A percentile compares a stretch with the other conserved stretches of the same genome.
Conservation (phyloP, 2,329 filamentous ascomycete genomes). For the Aspergillus aculeatinus region DNA sequence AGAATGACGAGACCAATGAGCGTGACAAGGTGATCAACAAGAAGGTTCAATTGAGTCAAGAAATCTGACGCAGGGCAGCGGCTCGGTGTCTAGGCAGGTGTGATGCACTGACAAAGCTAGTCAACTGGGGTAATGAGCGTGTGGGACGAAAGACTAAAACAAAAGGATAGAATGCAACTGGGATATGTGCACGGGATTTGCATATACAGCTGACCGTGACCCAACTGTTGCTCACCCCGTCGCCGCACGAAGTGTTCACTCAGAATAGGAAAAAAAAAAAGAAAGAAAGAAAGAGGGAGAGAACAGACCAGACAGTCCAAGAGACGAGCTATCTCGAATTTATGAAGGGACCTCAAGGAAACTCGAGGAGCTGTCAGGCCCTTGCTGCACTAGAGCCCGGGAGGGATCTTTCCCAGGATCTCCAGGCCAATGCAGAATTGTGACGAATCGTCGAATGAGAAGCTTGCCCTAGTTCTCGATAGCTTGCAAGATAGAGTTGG, state of each 20-base stretch:
- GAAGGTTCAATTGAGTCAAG: neutral
- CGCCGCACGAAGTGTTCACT: neutral
- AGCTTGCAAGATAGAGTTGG: slow-evolving; percentile 25
- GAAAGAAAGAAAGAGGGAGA: neutral
- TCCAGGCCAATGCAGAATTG: slow-evolving; percentile 11
- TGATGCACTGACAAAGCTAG: neutral
- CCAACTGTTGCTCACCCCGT: neutral
- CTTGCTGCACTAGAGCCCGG: slow-evolving; percentile 15
- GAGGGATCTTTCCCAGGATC: slow-evolving; percentile 12
- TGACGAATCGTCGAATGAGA: slow-evolving; percentile 18
- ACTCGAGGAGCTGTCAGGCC: slow-evolving; percentile 23
- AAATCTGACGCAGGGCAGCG: no score
- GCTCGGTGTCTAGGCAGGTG: neutral
- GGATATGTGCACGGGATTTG: slow-evolving; percentile 6
- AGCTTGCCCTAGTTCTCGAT: slow-evolving; percentile 21
- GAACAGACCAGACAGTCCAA: neutral
- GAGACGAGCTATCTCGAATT: slow-evolving; percentile 15
- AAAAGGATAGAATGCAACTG: neutral
- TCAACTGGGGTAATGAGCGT: neutral
- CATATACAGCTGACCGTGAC: slow-evolving; percentile 17
- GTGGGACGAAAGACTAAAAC: neutral
- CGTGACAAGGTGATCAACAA: neutral
- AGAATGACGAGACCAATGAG: neutral
- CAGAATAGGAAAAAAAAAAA: neutral
- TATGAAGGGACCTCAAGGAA: slow-evolving; percentile 17